A percentile compares a stretch with the other conserved stretches of the same genome.
phyloP scores from a whole-genome alignment of 257 asterid genomes.

The Solanum ossicruentum region DNA sequence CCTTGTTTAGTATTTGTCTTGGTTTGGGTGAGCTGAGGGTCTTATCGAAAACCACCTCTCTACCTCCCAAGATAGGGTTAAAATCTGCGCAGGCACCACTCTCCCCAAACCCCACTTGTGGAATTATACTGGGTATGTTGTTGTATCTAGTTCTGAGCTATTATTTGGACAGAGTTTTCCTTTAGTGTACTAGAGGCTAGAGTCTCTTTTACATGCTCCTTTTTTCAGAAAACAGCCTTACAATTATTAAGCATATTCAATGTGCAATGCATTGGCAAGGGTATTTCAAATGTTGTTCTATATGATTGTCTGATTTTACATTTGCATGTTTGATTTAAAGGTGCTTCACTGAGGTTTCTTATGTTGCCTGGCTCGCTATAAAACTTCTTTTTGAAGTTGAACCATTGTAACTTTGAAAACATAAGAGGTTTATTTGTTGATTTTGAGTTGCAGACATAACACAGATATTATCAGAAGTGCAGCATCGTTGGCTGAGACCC shows the following conservation, averaged over 20 bases:
- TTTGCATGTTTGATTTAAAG: neutral
- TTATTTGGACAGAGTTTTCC: neutral
- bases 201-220: neutral
- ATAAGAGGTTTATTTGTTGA: slow-evolving; percentile 2
- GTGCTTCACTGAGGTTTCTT: neutral
- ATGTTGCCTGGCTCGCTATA: neutral
- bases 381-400: neutral
- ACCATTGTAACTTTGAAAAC: neutral
- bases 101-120: too few relatives aligned
- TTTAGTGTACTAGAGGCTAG: neutral
- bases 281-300: neutral
- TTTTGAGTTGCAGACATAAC: slow-evolving; percentile 48
- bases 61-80: too few relatives aligned
- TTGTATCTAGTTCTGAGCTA: neutral
- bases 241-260: neutral
- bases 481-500: slow-evolving; percentile 91
- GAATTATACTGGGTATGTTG: neutral
- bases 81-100: too few relatives aligned
- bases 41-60: too few relatives aligned
- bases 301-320: neutral
- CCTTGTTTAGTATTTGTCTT: neutral
- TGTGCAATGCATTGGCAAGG: neutral
- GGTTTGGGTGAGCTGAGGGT: neutral
- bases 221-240: neutral
- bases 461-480: slow-evolving; percentile 69